Base-by-base conservation (phyloP, 148 eudicot species). In the Tetragonia tetragonoides region DNA sequence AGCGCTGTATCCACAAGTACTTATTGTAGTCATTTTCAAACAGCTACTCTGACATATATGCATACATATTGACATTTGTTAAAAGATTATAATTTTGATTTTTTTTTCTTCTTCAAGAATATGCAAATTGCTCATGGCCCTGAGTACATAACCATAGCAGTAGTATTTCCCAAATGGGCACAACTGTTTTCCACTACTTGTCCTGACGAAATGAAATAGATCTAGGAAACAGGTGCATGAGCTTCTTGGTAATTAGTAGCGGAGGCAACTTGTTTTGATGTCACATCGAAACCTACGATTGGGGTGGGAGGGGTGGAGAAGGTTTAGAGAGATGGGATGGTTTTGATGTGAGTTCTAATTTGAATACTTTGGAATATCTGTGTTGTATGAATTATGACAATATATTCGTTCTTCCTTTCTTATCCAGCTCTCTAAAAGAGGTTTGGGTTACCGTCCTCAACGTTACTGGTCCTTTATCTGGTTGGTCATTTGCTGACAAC, bases 371-470 rank as follows among this genome's bases (percentile, higher is more conserved):
- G 42, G 34, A 5, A 15, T 77, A 21, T 72, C 47, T 54, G 24
- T 41, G 34, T 72, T 14, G 10, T 14, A 39, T 76, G 28, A 7
- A 37, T 37, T 38, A 59, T 68, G 14, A 70, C 67, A 39, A 60
- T 51, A 10, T 18, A 28, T 66, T n/a, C 21, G 23, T 44, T 40
- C 60, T 78, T 70, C 21, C 6, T 40, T 73, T 70, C 37, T 15
- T 78, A 47, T 73, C 73, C 88, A 95, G 99, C 80, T 95, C 99
- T 74, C 77, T 89, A 16, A 87, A 89, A 86, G 99, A 95, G 89
- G 91, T 93, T 34, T 95, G 90, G 91, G 99, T 91, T 74, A 86
- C 97, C 66, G 90, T 91, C 60, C 93, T 95, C 60, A 93, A 95
- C 84, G 85, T 95, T 65, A 90, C 99, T 49, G 99, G 99, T 78